Evolutionary conservation across 129 eudicot genomes (phyloP).

Genomic region (Artemisia tridentata): DNA sequence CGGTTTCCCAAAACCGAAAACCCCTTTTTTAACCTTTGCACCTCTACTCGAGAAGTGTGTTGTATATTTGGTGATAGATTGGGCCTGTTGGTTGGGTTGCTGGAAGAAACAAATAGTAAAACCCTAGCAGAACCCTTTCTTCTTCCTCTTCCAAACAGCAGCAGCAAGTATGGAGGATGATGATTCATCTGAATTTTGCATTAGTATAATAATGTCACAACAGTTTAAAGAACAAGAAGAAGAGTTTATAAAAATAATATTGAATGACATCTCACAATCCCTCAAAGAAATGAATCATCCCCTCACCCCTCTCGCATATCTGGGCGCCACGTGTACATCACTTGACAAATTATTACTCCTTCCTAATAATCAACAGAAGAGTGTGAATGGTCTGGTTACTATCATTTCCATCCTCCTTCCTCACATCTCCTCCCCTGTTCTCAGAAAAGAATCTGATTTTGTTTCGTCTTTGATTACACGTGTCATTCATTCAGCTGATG

Average conservation of each 20-base stretch:
- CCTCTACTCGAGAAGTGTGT: no score
- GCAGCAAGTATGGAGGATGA: no score
- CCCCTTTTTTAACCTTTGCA: no score
- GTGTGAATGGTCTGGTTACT: slow-evolving; percentile 49
- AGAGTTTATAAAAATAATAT: slow-evolving; percentile 6
- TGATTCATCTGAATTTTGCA: no score
- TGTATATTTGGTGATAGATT: no score
- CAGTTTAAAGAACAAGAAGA: no score
- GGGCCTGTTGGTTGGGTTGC: no score
- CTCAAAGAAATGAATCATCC: slow-evolving; percentile 62
- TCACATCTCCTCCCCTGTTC: slow-evolving; percentile 24
- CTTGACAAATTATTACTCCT: slow-evolving; percentile 52
- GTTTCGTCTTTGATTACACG: slow-evolving; percentile 51
- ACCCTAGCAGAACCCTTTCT: no score
- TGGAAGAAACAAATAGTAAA: no score
- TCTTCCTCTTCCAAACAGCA: no score
- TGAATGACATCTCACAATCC: slow-evolving; percentile 69
- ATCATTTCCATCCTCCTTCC: slow-evolving; percentile 57
- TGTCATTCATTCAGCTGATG: slow-evolving; percentile 17
- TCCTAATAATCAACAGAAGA: slow-evolving; percentile 10
- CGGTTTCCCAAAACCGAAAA: no score
- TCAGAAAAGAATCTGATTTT: slow-evolving; percentile 43
- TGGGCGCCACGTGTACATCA: slow-evolving; percentile 74
- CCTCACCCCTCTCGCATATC: slow-evolving; percentile 67
- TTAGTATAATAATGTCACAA: no score